Evolutionary conservation across 2,329 filamentous ascomycete species (phyloP), one percentile per base, ranked within the genome.

Genomic region (Elsinoe batatas): DNA sequence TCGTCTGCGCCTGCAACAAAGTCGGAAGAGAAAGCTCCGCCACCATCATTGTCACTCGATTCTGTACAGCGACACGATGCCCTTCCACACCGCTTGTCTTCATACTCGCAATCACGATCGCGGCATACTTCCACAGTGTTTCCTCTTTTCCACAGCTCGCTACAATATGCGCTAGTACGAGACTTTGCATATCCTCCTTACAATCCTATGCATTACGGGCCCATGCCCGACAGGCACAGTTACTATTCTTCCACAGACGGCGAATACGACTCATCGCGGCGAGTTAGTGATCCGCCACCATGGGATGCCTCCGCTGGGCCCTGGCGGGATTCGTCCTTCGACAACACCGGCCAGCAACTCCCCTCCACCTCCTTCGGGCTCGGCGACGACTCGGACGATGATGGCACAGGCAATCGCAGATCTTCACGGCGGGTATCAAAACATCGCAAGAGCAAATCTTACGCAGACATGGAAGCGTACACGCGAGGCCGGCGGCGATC

Each of bases 381-480:
- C 26, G 59, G 56, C 13, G 56, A 53, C 47, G 63, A 63, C 22
- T 59, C 59, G 2, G 57, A 60, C 15, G 59, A 50, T 13, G 59
- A 51, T 11, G 58, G 37, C 13, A 43, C 38, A 11, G 58, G 35
- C 15, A 55, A 54, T 11, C 33, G 55, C 22, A 35, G 56, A 18
- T 56, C 55, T 26, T 51, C 59, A 51, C 56, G 59, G 18, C 56
- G 58, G 26, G 60, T 60, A 32, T 61, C 59, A 37, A 64, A 65
- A 43, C 67, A 70, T 53, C 61, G 67, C 43, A 69, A 68, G 60
- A 65, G 62, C 63, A 67, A 64, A 18, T 91, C 91, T 2, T 97
- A 90, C 74, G 95, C 89, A 69, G 91, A 96, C 72, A 91, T 97
- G 65, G 90, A 97, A 64, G 93, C 97, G 69, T 78, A 96, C 55